A percentile compares a stretch with the other conserved stretches of the same genome.
phyloP scores from a whole-genome alignment of 345 rosid genomes.

The Acer campestre region DNA sequence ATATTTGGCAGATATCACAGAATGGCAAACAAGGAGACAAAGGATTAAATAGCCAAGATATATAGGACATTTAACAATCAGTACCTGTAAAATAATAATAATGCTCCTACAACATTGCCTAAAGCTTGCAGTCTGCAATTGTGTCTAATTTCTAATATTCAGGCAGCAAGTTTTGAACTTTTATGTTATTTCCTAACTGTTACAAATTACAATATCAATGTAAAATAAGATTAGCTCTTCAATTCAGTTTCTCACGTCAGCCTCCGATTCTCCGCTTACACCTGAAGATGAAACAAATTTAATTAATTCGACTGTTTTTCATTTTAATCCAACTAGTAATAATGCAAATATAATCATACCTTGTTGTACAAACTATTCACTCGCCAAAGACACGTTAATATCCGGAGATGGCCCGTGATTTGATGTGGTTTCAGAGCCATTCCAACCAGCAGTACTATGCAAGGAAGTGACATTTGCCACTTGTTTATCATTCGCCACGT shows the following conservation, averaged over 20 bases:
- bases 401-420: slow-evolving; percentile 50
- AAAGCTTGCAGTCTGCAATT: not conserved
- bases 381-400: slow-evolving; percentile 44
- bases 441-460: slow-evolving; percentile 27
- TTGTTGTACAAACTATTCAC: slow-evolving; percentile 36
- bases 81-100: not conserved
- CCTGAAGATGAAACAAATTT: not conserved
- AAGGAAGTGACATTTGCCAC: slow-evolving; percentile 9
- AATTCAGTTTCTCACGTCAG: slow-evolving; percentile 15
- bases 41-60: not conserved
- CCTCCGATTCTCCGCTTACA: not conserved
- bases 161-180: not conserved
- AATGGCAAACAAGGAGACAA: not conserved
- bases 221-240: slow-evolving; percentile 12
- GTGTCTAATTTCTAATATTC: slow-evolving; percentile 12
- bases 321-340: not conserved
- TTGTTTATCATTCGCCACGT: slow-evolving; percentile 14
- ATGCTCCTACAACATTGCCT: not conserved
- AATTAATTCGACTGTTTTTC: not conserved
- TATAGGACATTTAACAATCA: not conserved
- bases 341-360: not conserved
- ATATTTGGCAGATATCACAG: too few relatives aligned
- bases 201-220: slow-evolving; percentile 19
- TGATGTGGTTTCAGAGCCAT: slow-evolving; percentile 29
- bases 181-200: slow-evolving; percentile 10